Conservation (phyloP, 1,284 basidiomycete species). For the Malassezia slooffiae region DNA sequence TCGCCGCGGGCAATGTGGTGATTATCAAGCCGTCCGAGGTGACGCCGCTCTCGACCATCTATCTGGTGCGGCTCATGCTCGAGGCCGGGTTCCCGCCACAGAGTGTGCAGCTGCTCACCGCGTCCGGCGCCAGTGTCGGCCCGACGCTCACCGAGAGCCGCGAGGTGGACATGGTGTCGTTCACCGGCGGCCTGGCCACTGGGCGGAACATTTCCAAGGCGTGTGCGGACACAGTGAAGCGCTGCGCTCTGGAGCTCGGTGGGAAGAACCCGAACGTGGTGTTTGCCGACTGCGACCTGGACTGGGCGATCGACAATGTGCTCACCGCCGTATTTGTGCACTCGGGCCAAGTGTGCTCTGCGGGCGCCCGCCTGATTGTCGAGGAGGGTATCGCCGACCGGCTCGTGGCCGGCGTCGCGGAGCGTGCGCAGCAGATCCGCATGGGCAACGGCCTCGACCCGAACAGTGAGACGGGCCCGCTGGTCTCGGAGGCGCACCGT, state of each 20-base stretch:
- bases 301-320: slow-evolving; percentile 42
- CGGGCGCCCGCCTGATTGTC: slow-evolving; percentile 41
- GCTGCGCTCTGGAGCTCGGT: slow-evolving; percentile 44
- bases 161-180: slow-evolving; percentile 44
- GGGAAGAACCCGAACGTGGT: slow-evolving; percentile 46
- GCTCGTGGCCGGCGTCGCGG: slow-evolving; percentile 39
- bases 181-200: slow-evolving; percentile 43
- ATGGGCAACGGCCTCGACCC: slow-evolving; percentile 43
- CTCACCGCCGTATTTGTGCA: slow-evolving; percentile 43
- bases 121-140: slow-evolving; percentile 36
- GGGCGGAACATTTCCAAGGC: slow-evolving; percentile 36
- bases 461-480: slow-evolving; percentile 34
- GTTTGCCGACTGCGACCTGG: slow-evolving; percentile 42
- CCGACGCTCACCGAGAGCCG: slow-evolving; percentile 32
- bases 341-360: slow-evolving; percentile 45
- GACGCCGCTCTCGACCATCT: slow-evolving; percentile 42
- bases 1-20: slow-evolving; percentile 40
- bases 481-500: slow-evolving; percentile 38
- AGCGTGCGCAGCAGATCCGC: slow-evolving; percentile 35
- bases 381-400: slow-evolving; percentile 43
- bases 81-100: slow-evolving; percentile 39
- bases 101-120: slow-evolving; percentile 40
- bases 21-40: slow-evolving; percentile 47
- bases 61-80: slow-evolving; percentile 36
- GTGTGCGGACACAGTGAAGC: slow-evolving; percentile 38